Conservation (phyloP, 352 stramenopile species). For the Phytophthora syringae region DNA sequence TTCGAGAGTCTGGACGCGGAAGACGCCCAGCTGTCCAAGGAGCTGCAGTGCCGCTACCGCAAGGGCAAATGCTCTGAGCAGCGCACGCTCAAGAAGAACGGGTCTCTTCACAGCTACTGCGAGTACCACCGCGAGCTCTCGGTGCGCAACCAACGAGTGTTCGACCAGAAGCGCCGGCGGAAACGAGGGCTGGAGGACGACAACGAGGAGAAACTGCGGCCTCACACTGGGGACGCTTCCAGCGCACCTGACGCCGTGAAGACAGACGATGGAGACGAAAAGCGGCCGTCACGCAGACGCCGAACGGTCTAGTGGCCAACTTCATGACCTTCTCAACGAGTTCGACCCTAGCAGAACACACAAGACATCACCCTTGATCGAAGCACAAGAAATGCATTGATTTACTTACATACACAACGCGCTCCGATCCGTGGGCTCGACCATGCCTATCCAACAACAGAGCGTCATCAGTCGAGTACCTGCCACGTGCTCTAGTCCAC, state of each 20-base stretch:
- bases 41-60: conserved; percentile 55
- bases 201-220: neutral
- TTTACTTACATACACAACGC: conserved; percentile 35
- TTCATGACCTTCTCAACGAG: neutral
- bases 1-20: conserved; percentile 36
- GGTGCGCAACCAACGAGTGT: conserved; percentile 62
- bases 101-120: conserved; percentile 66
- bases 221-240: neutral
- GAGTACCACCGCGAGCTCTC: conserved; percentile 67
- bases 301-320: conserved; percentile 3
- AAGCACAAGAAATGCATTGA: conserved; percentile 35
- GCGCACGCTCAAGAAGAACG: conserved; percentile 75
- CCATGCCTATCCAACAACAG: conserved; percentile 15
- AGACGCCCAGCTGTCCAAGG: conserved; percentile 1
- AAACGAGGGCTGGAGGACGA: neutral
- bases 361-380: neutral
- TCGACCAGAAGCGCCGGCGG: conserved; percentile 55
- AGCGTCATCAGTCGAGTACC: neutral
- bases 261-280: neutral
- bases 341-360: neutral
- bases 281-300: conserved; percentile 12
- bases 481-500: conserved; percentile 40
- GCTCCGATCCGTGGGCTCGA: conserved; percentile 1
- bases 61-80: conserved; percentile 54
- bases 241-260: neutral